phyloP scores from a whole-genome alignment of 371 early-diverging fungal species.

The Apophysomyces elegans region DNA sequence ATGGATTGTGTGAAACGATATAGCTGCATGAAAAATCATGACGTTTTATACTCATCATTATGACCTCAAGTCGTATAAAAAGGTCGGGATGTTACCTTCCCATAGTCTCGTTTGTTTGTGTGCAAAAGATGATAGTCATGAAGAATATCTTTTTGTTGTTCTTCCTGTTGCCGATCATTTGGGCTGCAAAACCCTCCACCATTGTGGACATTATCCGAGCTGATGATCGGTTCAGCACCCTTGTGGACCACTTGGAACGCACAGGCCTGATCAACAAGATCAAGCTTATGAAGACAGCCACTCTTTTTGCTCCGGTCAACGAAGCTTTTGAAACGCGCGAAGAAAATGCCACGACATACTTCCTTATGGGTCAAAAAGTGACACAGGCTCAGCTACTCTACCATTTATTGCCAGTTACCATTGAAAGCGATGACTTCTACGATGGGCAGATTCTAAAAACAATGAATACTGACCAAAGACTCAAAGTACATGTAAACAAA shows the following conservation, averaged over 20 bases:
- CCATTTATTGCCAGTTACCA: slow-evolving; percentile 39
- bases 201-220: slow-evolving; percentile 31
- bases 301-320: slow-evolving; percentile 62
- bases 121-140: slow-evolving; percentile 1
- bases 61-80: not conserved
- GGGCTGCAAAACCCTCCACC: not conserved
- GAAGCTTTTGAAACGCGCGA: slow-evolving; percentile 47
- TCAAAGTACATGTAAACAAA: slow-evolving; percentile 32
- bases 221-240: slow-evolving; percentile 31
- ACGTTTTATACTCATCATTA: slow-evolving; percentile 1
- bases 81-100: not conserved
- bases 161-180: not conserved
- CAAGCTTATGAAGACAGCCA: slow-evolving; percentile 40
- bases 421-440: slow-evolving; percentile 35
- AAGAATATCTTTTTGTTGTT: slow-evolving; percentile 3
- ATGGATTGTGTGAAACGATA: not conserved
- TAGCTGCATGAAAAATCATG: not conserved
- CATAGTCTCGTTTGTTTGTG: not conserved
- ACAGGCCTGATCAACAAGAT: slow-evolving; percentile 23
- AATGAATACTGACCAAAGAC: slow-evolving; percentile 35
- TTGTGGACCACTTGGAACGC: slow-evolving; percentile 32
- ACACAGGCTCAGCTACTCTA: slow-evolving; percentile 42
- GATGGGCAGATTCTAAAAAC: slow-evolving; percentile 54
- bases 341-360: slow-evolving; percentile 24
- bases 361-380: slow-evolving; percentile 37